Conservation (phyloP, 1,139 yeast species). For the Neolecta irregularis region DNA sequence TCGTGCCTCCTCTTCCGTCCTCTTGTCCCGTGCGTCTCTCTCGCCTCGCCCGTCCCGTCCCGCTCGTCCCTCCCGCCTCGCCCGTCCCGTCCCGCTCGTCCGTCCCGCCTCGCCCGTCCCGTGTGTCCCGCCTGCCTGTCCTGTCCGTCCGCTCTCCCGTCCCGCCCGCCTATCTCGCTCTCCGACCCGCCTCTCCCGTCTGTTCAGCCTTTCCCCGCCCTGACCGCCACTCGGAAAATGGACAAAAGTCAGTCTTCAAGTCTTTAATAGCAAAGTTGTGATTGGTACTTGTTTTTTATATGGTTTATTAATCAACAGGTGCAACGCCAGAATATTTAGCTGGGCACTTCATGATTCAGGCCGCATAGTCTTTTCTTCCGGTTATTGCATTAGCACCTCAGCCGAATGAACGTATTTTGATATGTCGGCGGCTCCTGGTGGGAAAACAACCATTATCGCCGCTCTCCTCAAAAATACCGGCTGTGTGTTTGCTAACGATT, state of each 20-base stretch:
- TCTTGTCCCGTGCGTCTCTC: too few species aligned
- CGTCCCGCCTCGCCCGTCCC: too few species aligned
- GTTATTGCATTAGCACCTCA: conserved; percentile 96
- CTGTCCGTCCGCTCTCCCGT: too few species aligned
- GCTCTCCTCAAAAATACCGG: conserved; percentile 98
- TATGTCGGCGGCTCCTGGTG: conserved; percentile 99
- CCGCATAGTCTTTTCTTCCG: conserved; percentile 94
- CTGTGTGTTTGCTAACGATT: conserved; percentile 91
- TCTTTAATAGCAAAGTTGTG: conserved; percentile 95
- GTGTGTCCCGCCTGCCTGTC: too few species aligned
- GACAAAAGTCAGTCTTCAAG: conserved; percentile 95
- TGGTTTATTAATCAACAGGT: conserved; percentile 1
- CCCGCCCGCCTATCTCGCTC: too few species aligned
- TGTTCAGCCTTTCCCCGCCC: too few species aligned
- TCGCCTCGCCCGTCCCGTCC: too few species aligned
- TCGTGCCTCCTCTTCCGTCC: too few species aligned
- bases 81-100: too few species aligned
- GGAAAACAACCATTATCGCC: conserved; percentile 89
- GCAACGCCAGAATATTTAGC: conserved; percentile 98
- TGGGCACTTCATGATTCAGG: conserved; percentile 94
- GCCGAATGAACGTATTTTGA: conserved; percentile 88
- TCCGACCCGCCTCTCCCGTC: too few species aligned
- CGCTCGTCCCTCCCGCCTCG: too few species aligned
- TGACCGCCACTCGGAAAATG: conserved; percentile 93
- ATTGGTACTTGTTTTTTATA: conserved; percentile 40